Percentiles rank a stretch among this genome's conserved stretches.
phyloP scores from a whole-genome alignment of 1,139 yeast species.

The Hanseniaspora uvarum region DNA sequence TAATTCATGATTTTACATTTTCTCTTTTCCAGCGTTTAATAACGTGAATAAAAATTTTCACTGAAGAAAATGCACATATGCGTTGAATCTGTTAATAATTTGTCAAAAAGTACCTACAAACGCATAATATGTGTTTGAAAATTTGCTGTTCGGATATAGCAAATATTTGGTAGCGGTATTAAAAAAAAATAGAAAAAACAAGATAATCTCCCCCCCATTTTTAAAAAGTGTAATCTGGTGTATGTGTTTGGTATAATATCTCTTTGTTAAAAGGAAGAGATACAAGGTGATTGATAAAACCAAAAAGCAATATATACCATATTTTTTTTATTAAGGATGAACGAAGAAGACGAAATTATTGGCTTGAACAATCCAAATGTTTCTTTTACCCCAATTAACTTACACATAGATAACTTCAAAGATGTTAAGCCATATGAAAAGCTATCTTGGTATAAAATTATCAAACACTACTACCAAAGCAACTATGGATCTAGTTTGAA shows the following conservation, averaged over 20 bases:
- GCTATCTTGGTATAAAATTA: conserved; percentile 6
- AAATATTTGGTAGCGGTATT: no score
- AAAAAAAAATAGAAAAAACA: no score
- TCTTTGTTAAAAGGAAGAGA: no score
- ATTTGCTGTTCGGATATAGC: not conserved
- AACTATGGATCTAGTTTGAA: conserved; percentile 13
- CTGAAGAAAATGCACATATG: not conserved
- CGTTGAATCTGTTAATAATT: not conserved
- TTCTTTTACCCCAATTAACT: not conserved
- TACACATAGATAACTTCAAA: not conserved
- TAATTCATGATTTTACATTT: not conserved
- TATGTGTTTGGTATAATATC: not conserved
- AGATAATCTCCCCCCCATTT: no score
- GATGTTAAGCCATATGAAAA: not conserved
- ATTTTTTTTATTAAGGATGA: not conserved
- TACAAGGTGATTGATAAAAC: no score
- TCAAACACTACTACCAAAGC: conserved; percentile 5
- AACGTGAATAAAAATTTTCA: not conserved
- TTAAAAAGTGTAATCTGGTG: no score
- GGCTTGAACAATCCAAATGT: conserved; percentile 6
- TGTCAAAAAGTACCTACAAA: not conserved
- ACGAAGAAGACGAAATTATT: not conserved
- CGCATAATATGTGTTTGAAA: not conserved
- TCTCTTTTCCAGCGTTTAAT: not conserved
- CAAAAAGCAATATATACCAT: not conserved